Evolutionary conservation across 139 green algal species (phyloP), one percentile per base, ranked within the genome.

Genomic region (Diplosphaera chodatii): DNA sequence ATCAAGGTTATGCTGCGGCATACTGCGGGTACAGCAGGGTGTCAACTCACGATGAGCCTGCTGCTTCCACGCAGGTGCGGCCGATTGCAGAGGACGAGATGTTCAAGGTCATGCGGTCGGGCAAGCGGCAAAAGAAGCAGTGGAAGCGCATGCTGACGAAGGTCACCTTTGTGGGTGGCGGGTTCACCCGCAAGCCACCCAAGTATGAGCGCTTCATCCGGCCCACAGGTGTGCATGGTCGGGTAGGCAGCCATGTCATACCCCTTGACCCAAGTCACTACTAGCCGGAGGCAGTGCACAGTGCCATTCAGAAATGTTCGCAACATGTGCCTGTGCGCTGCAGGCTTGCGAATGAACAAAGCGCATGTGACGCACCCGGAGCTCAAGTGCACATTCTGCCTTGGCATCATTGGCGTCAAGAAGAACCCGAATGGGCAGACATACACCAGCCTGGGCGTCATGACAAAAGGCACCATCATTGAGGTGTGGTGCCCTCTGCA

Each of bases 111-210:
- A 74, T 99, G 23, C 88, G 88, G 27, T 91, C 84, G 21, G 92
- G 92, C 64, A 96, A 97, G 81, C 86, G 91, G 21, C 83, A 86
- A 82, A 91, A 96, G 78, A 99, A 99, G 86, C 77, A 82, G 68
- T 99, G 96, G 96, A 99, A 99, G 84, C 90, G 96, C 69, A 97
- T 99, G 93, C 93, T 99, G 63, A 99, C 96, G 48, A 99, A 99
- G 85, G 85, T 96, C 63, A 99, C 96, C 0, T 99, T 97, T 84
- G 96, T 99, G 55, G 94, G 95, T 1, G 85, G 85, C 25, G 84
- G 84, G 67, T 99, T 99, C 84, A 99, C 96, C 16, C 88, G 96
- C 29, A 99, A 99, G 85, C 94, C 96, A 20, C 96, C 96, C 64
- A 99, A 99, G 86, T 99, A 99, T 74, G 96, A 99, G 86, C 84